phyloP scores from a whole-genome alignment of 192 early-diverging fungal species.

The Coemansia sp. region DNA sequence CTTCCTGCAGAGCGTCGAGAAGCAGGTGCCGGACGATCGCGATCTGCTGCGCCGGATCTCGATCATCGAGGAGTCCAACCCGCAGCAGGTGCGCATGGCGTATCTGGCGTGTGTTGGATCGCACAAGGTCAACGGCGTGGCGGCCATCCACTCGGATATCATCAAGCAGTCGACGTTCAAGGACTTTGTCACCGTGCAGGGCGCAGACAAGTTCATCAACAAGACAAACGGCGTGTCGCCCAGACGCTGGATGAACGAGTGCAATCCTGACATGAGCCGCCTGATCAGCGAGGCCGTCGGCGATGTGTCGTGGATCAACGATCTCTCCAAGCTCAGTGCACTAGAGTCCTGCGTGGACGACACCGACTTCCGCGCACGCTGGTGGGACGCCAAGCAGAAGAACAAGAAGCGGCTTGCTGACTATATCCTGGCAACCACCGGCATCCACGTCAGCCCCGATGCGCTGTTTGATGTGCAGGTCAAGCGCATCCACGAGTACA shows the following conservation, averaged over 20 bases:
- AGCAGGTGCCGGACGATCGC: conserved; percentile 82
- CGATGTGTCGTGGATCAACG: conserved; percentile 73
- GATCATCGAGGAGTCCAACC: conserved; percentile 90
- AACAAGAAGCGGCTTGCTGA: conserved; percentile 92
- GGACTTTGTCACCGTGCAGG: conserved; percentile 90
- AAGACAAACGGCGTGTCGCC: conserved; percentile 99
- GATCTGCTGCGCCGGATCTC: conserved; percentile 83
- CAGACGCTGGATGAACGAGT: conserved; percentile 95
- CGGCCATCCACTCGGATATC: conserved; percentile 80
- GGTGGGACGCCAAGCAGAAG: conserved; percentile 86
- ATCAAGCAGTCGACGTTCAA: conserved; percentile 82
- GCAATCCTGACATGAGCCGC: conserved; percentile 82
- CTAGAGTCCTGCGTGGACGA: conserved; percentile 69
- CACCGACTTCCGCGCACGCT: conserved; percentile 73
- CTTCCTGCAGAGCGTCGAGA: conserved; percentile 95
- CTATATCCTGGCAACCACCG: conserved; percentile 71
- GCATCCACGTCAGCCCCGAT: conserved; percentile 76
- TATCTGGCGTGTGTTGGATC: conserved; percentile 91
- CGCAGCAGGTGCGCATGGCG: conserved; percentile 98
- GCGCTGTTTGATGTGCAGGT: conserved; percentile 97
- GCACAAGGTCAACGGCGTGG: conserved; percentile 97
- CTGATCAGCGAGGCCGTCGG: conserved; percentile 85
- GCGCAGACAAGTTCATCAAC: conserved; percentile 88
- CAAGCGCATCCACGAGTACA: conserved; percentile 99
- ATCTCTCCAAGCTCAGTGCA: conserved; percentile 66